phyloP scores from a whole-genome alignment of 2,329 filamentous ascomycete species.

The Bretziella fagacearum region DNA sequence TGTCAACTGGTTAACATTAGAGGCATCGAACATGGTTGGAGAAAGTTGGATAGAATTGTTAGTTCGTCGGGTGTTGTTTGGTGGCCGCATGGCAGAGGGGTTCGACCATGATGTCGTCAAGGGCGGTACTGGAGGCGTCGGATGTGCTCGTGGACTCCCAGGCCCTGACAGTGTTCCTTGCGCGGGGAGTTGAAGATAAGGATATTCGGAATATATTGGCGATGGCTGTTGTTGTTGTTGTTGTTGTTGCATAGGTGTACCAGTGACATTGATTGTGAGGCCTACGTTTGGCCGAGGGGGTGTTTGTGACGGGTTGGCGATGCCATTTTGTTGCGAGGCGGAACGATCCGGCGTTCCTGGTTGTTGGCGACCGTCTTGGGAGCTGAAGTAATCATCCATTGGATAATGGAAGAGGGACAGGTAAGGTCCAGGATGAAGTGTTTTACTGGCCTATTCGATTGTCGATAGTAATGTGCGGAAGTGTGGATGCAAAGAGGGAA shows the following conservation, averaged over 20 bases:
- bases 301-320: background rate
- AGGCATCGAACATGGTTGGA: conserved; percentile 36
- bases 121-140: conserved; percentile 23
- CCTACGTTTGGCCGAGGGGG: conserved; percentile 2
- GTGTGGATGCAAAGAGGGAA: background rate
- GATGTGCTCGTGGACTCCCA: conserved; percentile 22
- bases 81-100: conserved; percentile 12
- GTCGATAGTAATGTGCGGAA: background rate
- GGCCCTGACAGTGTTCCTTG: conserved; percentile 1
- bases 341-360: conserved; percentile 14
- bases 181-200: conserved; percentile 9
- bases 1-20: conserved; percentile 27
- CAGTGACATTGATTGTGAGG: conserved; percentile 8
- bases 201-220: conserved; percentile 13
- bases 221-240: background rate
- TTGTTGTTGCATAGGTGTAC: conserved; percentile 5
- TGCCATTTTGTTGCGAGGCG: background rate
- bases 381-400: conserved; percentile 9
- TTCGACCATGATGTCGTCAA: conserved; percentile 13
- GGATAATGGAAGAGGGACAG: background rate
- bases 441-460: background rate
- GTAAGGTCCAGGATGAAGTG: background rate
- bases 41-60: conserved; percentile 25
- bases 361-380: background rate
- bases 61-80: conserved; percentile 11